These are phyloP conservation scores for Aspergillus hortae DNA, from an alignment of 2,329 filamentous ascomycete species.

Conservation along the genomic window DNA sequence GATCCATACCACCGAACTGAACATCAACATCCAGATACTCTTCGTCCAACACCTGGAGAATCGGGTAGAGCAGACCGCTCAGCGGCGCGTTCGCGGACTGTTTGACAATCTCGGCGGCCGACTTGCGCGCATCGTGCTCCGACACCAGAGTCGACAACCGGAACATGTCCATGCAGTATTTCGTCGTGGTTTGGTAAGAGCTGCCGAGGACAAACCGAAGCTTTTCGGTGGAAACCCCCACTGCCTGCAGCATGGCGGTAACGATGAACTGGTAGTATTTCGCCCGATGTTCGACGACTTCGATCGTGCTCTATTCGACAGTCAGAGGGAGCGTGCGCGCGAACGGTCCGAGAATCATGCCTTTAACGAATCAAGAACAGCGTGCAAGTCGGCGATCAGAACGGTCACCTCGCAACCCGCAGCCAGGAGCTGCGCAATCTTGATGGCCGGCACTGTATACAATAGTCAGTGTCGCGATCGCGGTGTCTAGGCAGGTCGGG, in stretches of 20 bases:
- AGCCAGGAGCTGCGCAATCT: constrained; percentile 81
- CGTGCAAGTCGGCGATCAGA: constrained; percentile 65
- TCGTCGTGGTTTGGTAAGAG: constrained; percentile 64
- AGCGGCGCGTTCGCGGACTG: constrained; percentile 74
- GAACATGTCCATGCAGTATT: constrained; percentile 88
- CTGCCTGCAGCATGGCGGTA: constrained; percentile 68
- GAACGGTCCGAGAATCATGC: constrained; percentile 27
- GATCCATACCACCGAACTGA: constrained; percentile 71
- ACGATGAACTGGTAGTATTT: constrained; percentile 81
- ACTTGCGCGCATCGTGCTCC: constrained; percentile 81
- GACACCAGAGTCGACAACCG: constrained; percentile 57
- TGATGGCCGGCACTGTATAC: constrained; percentile 67
- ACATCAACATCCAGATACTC: constrained; percentile 82
- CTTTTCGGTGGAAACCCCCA: constrained; percentile 73
- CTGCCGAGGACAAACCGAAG: constrained; percentile 82
- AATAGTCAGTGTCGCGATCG: constrained; percentile 6
- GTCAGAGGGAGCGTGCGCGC: background rate
- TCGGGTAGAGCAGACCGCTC: constrained; percentile 73
- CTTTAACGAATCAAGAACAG: constrained; percentile 56
- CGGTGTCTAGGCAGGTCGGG: background rate
- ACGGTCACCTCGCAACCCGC: constrained; percentile 81
- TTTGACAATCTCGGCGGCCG: constrained; percentile 92
- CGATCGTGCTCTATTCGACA: constrained; percentile 58
- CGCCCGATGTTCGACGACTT: constrained; percentile 76
- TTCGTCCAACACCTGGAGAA: constrained; percentile 90